A percentile compares a stretch with the other conserved stretches of the same genome.
Conservation (phyloP, 2,329 filamentous ascomycete species). For the Phyllosticta citribraziliensis region DNA sequence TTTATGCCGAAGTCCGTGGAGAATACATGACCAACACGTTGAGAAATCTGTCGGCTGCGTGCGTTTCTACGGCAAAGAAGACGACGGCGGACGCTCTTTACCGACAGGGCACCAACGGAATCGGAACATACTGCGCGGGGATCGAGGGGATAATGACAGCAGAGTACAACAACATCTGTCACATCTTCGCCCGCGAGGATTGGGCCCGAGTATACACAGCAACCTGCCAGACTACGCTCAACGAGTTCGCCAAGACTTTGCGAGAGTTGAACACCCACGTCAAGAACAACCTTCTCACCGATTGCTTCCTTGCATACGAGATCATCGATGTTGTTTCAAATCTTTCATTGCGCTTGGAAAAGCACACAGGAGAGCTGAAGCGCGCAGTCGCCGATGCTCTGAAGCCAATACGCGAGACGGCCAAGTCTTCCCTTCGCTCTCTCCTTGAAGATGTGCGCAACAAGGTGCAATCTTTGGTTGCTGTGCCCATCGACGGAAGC, state of each 20-base stretch:
- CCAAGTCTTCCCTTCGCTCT: constrained; percentile 73
- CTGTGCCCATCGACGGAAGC: constrained; percentile 68
- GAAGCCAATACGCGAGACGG: constrained; percentile 84
- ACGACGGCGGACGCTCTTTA: constrained; percentile 71
- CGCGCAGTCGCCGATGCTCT: constrained; percentile 71
- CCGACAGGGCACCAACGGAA: constrained; percentile 78
- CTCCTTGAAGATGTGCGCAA: constrained; percentile 75
- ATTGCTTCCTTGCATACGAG: constrained; percentile 93
- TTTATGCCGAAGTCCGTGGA: constrained; percentile 78
- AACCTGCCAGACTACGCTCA: constrained; percentile 67
- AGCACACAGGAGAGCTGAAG: constrained; percentile 77
- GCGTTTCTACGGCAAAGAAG: constrained; percentile 66
- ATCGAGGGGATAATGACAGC: constrained; percentile 80
- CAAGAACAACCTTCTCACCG: constrained; percentile 72
- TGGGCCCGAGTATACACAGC: constrained; percentile 70
- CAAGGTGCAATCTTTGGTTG: constrained; percentile 54
- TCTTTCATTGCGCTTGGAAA: constrained; percentile 69
- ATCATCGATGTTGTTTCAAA: constrained; percentile 82
- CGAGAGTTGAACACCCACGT: constrained; percentile 86
- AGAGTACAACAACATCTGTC: constrained; percentile 85
- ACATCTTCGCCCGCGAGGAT: constrained; percentile 76
- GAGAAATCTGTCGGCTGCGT: constrained; percentile 78
- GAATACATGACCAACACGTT: constrained; percentile 76
- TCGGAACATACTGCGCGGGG: constrained; percentile 76
- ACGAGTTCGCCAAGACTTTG: constrained; percentile 75